Conservation (phyloP, 768 basidiomycete species). For the Suillus hirtellus region DNA sequence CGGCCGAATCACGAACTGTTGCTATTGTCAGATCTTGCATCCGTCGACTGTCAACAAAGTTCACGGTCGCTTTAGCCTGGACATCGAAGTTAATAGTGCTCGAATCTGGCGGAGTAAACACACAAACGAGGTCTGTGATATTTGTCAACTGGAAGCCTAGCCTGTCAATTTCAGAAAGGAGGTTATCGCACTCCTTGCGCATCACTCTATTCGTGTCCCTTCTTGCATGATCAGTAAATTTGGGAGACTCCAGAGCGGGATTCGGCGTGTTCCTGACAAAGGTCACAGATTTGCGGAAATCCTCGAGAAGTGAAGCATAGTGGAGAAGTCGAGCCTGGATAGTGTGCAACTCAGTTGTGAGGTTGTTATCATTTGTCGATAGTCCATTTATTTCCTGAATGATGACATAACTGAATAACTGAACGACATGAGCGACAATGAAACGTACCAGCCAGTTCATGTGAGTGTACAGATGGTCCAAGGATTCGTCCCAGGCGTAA, state of each 20-base stretch:
- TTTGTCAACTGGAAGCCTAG: conserved; percentile 35
- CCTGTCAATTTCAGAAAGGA: conserved; percentile 50
- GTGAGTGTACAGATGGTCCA: conserved; percentile 52
- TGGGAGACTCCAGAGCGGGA: conserved; percentile 41
- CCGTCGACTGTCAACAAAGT: conserved; percentile 45
- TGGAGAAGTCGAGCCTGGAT: conserved; percentile 59
- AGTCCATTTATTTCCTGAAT: conserved; percentile 46
- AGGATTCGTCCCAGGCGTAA: conserved; percentile 63
- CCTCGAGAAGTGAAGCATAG: conserved; percentile 55
- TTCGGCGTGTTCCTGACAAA: conserved; percentile 52
- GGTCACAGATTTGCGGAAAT: conserved; percentile 51
- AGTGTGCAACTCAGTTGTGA: conserved; percentile 57
- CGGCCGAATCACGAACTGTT: conserved; percentile 15
- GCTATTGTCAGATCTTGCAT: conserved; percentile 13
- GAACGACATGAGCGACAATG: not conserved
- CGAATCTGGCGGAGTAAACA: not conserved
- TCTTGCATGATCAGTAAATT: conserved; percentile 16
- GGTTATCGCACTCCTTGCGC: conserved; percentile 45
- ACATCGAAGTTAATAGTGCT: not conserved
- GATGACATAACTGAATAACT: not conserved
- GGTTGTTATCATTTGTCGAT: conserved; percentile 35
- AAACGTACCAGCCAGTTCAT: conserved; percentile 47
- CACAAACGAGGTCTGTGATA: conserved; percentile 26
- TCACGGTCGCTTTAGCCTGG: conserved; percentile 57
- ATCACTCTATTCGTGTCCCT: conserved; percentile 35